Conservation (phyloP, 148 eudicot species). For the Agrostemma githago region DNA sequence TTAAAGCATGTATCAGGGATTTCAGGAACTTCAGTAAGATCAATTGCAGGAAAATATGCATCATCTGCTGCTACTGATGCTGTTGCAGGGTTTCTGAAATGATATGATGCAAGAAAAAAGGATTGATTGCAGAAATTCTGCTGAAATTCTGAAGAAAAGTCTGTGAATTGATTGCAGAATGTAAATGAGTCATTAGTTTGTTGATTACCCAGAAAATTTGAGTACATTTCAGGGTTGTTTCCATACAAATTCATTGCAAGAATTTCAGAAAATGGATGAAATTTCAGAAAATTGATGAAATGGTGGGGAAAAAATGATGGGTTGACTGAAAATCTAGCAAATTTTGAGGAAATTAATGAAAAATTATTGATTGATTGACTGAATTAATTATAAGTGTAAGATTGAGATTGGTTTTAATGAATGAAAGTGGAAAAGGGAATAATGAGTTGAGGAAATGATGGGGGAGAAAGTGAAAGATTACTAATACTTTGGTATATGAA, state of each 20-base stretch:
- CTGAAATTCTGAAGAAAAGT: constrained; percentile 6
- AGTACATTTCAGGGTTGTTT: constrained; percentile 11
- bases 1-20: constrained; percentile 43
- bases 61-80: too few relatives aligned
- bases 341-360: too few relatives aligned
- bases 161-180: constrained; percentile 8
- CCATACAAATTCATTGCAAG: constrained; percentile 21
- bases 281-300: too few relatives aligned
- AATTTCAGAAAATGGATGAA: neutral
- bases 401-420: neutral
- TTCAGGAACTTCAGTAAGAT: constrained; percentile 32
- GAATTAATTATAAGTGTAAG: too few relatives aligned
- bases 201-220: constrained; percentile 17
- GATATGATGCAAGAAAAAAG: neutral
- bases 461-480: neutral
- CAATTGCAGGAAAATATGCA: neutral
- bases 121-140: constrained; percentile 4
- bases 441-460: neutral
- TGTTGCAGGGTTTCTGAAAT: neutral
- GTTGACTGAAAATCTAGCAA: too few relatives aligned
- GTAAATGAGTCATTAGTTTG: constrained; percentile 2
- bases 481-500: constrained; percentile 5
- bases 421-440: neutral
- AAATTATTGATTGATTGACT: too few relatives aligned
- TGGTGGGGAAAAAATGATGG: too few relatives aligned